phyloP scores from a whole-genome alignment of 73 alveolate species.

The Paramecium octaurelia region DNA sequence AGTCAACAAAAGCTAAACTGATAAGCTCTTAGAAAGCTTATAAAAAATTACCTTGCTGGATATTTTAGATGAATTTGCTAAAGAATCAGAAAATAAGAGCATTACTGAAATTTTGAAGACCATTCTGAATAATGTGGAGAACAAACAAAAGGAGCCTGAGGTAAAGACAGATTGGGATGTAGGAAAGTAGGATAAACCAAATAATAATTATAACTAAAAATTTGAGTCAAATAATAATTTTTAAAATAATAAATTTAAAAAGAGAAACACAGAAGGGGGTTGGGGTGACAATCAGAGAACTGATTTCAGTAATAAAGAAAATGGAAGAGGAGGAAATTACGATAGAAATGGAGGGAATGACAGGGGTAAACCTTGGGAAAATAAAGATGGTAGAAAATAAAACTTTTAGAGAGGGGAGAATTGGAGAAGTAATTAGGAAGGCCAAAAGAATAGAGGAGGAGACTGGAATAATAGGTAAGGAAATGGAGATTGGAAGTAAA shows the following conservation, averaged over 20 bases:
- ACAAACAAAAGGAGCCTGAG: neutral
- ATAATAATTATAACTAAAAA: conserved; percentile 1
- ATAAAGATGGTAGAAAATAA: neutral
- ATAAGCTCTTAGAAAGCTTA: neutral
- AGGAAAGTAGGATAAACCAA: neutral
- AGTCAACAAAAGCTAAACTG: neutral
- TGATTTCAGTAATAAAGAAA: neutral
- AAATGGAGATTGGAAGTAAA: neutral
- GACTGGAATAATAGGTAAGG: neutral
- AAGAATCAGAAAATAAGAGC: conserved; percentile 15
- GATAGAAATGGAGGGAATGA: neutral
- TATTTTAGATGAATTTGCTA: conserved; percentile 10
- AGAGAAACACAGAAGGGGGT: neutral
- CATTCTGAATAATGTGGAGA: neutral
- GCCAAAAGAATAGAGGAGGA: neutral
- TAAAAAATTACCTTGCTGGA: neutral
- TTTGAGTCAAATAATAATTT: conserved; percentile 8
- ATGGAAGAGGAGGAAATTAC: neutral
- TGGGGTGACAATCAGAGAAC: neutral
- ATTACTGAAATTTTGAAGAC: neutral
- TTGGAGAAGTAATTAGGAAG: neutral
- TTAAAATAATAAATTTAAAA: neutral
- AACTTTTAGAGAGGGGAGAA: neutral
- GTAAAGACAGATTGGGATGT: neutral
- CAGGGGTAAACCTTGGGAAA: neutral